phyloP scores from a whole-genome alignment of 2,329 filamentous ascomycete genomes.

The Beauveria brongniartii region DNA sequence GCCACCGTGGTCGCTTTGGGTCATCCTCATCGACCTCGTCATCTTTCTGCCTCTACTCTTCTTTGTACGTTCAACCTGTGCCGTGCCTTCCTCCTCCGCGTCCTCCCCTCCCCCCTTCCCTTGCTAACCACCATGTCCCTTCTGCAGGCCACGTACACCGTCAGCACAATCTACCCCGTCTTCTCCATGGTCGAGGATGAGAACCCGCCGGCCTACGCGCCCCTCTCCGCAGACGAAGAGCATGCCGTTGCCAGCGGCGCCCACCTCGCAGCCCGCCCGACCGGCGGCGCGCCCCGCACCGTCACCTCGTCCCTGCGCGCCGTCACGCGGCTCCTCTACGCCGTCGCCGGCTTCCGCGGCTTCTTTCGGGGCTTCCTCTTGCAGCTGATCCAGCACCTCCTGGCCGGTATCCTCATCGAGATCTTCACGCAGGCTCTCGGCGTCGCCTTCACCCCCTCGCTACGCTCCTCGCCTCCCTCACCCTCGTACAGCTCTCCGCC shows the following conservation, averaged over 20 bases:
- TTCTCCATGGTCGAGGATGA: conserved; percentile 53
- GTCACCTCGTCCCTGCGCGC: conserved; percentile 44
- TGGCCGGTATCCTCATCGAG: conserved; percentile 29
- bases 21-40: conserved; percentile 28
- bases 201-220: conserved; percentile 45
- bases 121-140: background rate
- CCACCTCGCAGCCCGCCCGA: conserved; percentile 20
- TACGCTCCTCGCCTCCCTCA: conserved; percentile 49
- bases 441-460: conserved; percentile 34
- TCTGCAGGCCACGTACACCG: conserved; percentile 40
- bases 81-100: background rate
- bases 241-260: conserved; percentile 26
- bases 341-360: conserved; percentile 55
- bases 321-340: conserved; percentile 47
- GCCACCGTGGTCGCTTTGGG: conserved; percentile 24
- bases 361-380: conserved; percentile 62
- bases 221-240: conserved; percentile 35
- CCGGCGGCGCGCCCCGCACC: conserved; percentile 27
- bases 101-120: no score
- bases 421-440: conserved; percentile 30
- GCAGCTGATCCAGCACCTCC: conserved; percentile 31
- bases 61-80: conserved; percentile 23
- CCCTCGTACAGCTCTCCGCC: conserved; percentile 60
- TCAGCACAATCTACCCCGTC: conserved; percentile 42
- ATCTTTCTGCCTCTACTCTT: conserved; percentile 34